Evolutionary conservation across 306 rosid genomes (phyloP).

Genomic region (Corylus heterophylla): DNA sequence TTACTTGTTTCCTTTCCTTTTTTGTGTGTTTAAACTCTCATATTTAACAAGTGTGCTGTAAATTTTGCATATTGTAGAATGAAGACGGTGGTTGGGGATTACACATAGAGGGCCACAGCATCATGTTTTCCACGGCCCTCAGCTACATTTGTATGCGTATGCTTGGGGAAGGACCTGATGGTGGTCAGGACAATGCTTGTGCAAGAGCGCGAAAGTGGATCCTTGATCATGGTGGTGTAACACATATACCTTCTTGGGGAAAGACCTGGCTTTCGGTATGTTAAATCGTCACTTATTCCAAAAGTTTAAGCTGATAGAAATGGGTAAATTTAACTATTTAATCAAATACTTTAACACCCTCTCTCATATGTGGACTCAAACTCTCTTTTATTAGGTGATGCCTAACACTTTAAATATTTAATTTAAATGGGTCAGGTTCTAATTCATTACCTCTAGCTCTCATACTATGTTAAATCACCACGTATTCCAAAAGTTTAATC

Average conservation of each 20-base stretch:
- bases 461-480: no score
- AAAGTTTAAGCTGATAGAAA: no score
- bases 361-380: no score
- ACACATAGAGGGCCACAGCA: neutral
- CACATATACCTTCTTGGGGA: conserved; percentile 18
- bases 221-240: conserved; percentile 19
- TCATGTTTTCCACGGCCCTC: conserved; percentile 12
- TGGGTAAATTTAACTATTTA: no score
- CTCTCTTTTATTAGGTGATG: no score
- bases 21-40: neutral
- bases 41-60: neutral
- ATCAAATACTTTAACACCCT: no score
- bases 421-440: no score
- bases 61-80: conserved; percentile 4
- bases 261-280: conserved; percentile 17
- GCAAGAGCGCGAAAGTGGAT: conserved; percentile 10
- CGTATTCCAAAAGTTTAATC: no score
- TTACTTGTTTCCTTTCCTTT: neutral
- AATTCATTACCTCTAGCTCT: no score
- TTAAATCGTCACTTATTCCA: neutral
- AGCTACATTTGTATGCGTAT: conserved; percentile 18
- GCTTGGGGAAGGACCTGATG: neutral
- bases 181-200: neutral
- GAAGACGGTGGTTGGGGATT: conserved; percentile 25
- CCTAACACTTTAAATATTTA: no score